Evolutionary conservation across 2,329 filamentous ascomycete species (phyloP).

Genomic region (Daldinia sp.): DNA sequence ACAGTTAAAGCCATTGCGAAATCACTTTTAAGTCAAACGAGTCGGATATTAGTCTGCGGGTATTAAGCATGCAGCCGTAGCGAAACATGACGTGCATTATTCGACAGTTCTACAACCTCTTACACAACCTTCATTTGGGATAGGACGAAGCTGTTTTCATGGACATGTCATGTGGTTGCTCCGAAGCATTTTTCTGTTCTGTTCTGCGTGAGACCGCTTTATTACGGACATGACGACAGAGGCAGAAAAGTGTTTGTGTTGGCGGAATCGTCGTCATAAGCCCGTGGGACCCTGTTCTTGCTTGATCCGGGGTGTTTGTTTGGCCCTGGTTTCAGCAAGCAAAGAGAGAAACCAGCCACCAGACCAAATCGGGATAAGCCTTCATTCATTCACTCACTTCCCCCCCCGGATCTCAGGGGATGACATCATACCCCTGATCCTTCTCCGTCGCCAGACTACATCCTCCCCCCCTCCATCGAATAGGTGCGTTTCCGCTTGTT

Average conservation of each 20-base stretch:
- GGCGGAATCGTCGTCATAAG: background rate
- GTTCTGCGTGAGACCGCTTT: background rate
- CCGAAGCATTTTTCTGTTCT: background rate
- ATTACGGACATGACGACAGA: background rate
- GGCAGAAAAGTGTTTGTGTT: no score
- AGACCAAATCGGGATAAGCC: constrained; percentile 26
- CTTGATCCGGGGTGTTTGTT: background rate
- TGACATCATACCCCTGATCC: constrained; percentile 41
- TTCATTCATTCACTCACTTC: background rate
- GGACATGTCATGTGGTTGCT: background rate
- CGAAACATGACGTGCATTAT: background rate
- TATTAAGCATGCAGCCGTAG: background rate
- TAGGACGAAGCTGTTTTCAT: background rate
- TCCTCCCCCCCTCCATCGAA: constrained; percentile 17
- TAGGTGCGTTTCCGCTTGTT: constrained; percentile 17
- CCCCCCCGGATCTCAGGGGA: constrained; percentile 9
- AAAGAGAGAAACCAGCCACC: constrained; percentile 5
- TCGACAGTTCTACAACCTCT: background rate
- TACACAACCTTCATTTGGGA: constrained; percentile 1
- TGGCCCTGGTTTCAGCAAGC: background rate
- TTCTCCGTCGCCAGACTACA: background rate
- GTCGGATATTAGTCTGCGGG: background rate
- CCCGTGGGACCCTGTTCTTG: background rate
- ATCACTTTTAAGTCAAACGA: background rate
- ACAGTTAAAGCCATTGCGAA: background rate